Conservation (phyloP, 805 yeast genomes). For the Phaffomyces thermotolerans region DNA sequence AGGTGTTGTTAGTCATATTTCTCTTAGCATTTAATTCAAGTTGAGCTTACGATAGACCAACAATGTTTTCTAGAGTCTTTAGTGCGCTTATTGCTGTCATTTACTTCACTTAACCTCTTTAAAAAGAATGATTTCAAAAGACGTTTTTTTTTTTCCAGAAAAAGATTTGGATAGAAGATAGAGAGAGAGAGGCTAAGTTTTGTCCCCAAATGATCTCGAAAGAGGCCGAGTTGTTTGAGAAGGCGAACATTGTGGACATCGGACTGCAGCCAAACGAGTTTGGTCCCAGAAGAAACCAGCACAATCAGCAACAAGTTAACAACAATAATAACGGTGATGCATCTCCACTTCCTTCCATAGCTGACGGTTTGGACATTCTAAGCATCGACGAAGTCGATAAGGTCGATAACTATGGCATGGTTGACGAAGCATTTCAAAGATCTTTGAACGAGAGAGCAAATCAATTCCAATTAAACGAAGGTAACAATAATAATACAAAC, state of each 20-base stretch:
- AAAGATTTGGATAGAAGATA: no score
- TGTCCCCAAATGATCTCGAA: slow-evolving; percentile 15
- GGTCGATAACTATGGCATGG: slow-evolving; percentile 20
- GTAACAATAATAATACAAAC: slow-evolving; percentile 6
- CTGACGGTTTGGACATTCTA: slow-evolving; percentile 21
- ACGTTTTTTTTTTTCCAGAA: no score
- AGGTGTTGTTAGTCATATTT: slow-evolving; percentile 3
- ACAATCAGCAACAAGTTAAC: neutral
- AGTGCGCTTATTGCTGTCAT: slow-evolving; percentile 5
- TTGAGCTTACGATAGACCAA: slow-evolving; percentile 11
- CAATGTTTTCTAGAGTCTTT: slow-evolving; percentile 7
- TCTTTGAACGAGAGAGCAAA: slow-evolving; percentile 30
- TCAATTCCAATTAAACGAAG: slow-evolving; percentile 19
- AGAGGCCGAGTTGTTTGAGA: slow-evolving; percentile 27
- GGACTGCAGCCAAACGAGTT: slow-evolving; percentile 23
- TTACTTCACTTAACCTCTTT: neutral
- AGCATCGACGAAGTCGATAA: slow-evolving; percentile 35
- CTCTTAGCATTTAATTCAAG: neutral
- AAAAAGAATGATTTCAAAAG: no score
- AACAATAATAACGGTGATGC: neutral
- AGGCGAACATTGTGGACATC: slow-evolving; percentile 27
- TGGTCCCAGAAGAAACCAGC: slow-evolving; percentile 4
- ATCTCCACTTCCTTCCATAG: neutral
- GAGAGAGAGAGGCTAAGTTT: no score
- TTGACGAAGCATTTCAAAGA: slow-evolving; percentile 28